Percentiles rank a stretch among this genome's conserved stretches.
These are phyloP conservation scores for Podaxis sp. DNA, from an alignment of 768 basidiomycete species.

Conservation along the genomic window DNA sequence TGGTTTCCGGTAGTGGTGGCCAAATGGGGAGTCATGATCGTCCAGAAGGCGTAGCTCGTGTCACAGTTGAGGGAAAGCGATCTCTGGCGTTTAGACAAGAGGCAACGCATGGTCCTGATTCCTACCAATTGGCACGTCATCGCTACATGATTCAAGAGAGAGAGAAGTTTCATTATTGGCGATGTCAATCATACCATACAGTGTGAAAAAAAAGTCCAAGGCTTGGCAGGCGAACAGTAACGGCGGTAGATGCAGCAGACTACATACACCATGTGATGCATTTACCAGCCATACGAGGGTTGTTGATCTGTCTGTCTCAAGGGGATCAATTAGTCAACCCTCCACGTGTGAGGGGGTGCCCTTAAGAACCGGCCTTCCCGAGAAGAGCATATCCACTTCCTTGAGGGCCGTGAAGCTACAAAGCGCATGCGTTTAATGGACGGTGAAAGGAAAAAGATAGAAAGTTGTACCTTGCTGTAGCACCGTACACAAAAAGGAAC, in stretches of 20 bases:
- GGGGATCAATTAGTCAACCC: background rate
- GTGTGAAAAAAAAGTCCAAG: background rate
- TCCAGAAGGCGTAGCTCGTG: background rate
- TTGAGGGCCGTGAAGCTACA: constrained; percentile 66
- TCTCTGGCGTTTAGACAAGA: background rate
- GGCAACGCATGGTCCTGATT: background rate
- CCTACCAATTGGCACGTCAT: background rate
- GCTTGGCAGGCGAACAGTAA: background rate
- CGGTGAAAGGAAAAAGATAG: background rate
- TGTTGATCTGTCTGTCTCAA: background rate
- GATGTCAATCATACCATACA: background rate
- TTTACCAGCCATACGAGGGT: background rate
- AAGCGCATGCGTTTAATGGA: background rate
- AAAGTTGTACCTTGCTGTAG: constrained; percentile 53
- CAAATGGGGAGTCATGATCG: background rate
- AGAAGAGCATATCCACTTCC: constrained; percentile 74
- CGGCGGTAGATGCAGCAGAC: background rate
- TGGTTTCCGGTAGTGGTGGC: background rate
- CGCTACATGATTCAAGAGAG: background rate
- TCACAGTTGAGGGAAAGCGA: background rate
- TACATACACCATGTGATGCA: background rate
- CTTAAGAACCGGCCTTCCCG: constrained; percentile 32
- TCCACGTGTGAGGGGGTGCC: background rate
- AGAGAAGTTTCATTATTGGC: background rate
- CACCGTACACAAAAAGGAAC: constrained; percentile 67